A percentile compares a stretch with the other conserved stretches of the same genome.
Evolutionary conservation across 2,329 filamentous ascomycete species (phyloP).

Genomic region (Hypoxylon sp.): DNA sequence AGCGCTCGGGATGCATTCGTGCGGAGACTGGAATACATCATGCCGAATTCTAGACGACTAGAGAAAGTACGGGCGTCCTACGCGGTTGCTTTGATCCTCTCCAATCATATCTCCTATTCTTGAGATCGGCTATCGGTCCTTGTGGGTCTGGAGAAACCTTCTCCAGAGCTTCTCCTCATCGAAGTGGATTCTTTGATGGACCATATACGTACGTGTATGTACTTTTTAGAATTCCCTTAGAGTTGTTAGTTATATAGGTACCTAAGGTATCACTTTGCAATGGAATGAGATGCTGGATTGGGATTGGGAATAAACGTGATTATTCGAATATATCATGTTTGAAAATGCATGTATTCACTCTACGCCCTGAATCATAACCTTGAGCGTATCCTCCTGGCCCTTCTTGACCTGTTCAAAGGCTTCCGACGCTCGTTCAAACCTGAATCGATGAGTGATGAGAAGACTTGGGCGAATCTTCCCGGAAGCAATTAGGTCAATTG

Average conservation of each 20-base stretch:
- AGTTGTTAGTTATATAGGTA: not conserved
- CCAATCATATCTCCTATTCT: slow-evolving; percentile 31
- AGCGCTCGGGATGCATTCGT: slow-evolving; percentile 38
- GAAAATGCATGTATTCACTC: slow-evolving; percentile 1
- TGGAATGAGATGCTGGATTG: not conserved
- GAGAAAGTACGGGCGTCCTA: slow-evolving; percentile 16
- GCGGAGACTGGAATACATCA: slow-evolving; percentile 43
- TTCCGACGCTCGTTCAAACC: slow-evolving; percentile 48
- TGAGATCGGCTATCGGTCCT: slow-evolving; percentile 18
- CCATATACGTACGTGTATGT: not conserved
- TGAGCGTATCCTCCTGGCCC: slow-evolving; percentile 43
- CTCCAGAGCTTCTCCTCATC: slow-evolving; percentile 31
- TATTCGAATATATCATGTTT: not conserved
- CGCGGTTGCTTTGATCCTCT: slow-evolving; percentile 31
- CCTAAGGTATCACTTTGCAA: not conserved
- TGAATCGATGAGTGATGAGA: slow-evolving; percentile 57
- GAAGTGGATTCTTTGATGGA: slow-evolving; percentile 16
- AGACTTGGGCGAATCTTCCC: slow-evolving; percentile 59
- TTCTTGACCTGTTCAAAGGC: slow-evolving; percentile 43
- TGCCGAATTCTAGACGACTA: slow-evolving; percentile 31
- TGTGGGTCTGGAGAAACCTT: slow-evolving; percentile 7
- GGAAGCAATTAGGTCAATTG: slow-evolving; percentile 64
- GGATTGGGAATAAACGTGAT: not conserved
- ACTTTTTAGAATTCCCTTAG: not conserved
- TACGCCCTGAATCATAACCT: slow-evolving; percentile 47